phyloP scores from a whole-genome alignment of 192 early-diverging fungal genomes.

The Backusella australiensis region DNA sequence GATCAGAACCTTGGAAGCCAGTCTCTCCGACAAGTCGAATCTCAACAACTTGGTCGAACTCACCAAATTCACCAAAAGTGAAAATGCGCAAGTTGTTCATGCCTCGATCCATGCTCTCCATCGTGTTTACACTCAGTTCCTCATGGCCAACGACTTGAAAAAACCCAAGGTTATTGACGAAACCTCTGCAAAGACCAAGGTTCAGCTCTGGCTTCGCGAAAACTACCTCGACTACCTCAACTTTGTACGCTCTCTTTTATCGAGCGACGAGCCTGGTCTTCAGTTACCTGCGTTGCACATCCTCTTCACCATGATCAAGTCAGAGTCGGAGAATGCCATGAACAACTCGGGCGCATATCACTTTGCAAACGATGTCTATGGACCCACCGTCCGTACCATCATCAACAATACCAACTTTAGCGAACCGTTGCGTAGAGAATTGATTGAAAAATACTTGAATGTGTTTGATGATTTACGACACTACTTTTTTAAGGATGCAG shows the following conservation, averaged over 20 bases:
- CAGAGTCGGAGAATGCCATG: conserved; percentile 52
- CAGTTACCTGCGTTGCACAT: conserved; percentile 75
- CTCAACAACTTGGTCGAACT: conserved; percentile 77
- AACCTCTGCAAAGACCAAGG: conserved; percentile 45
- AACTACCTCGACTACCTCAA: conserved; percentile 71
- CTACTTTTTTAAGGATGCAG: conserved; percentile 74
- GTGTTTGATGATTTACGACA: conserved; percentile 82
- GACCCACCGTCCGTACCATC: conserved; percentile 51
- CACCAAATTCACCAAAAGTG: conserved; percentile 51
- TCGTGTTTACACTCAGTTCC: conserved; percentile 60
- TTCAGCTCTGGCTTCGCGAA: conserved; percentile 73
- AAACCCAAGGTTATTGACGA: conserved; percentile 35
- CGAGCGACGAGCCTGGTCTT: conserved; percentile 64
- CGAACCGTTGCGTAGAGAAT: conserved; percentile 57
- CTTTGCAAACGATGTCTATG: conserved; percentile 73
- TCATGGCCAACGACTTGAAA: conserved; percentile 46
- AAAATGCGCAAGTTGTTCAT: conserved; percentile 29
- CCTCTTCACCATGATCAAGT: conserved; percentile 65
- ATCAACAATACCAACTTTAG: conserved; percentile 57
- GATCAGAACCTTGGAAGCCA: conserved; percentile 52
- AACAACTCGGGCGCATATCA: conserved; percentile 40
- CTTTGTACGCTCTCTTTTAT: conserved; percentile 49
- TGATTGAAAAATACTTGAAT: conserved; percentile 72
- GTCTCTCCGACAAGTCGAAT: conserved; percentile 64
- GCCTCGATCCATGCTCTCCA: conserved; percentile 71